Evolutionary conservation across 371 early-diverging fungal genomes (phyloP).

Genomic region (Mortierella polycephala): DNA sequence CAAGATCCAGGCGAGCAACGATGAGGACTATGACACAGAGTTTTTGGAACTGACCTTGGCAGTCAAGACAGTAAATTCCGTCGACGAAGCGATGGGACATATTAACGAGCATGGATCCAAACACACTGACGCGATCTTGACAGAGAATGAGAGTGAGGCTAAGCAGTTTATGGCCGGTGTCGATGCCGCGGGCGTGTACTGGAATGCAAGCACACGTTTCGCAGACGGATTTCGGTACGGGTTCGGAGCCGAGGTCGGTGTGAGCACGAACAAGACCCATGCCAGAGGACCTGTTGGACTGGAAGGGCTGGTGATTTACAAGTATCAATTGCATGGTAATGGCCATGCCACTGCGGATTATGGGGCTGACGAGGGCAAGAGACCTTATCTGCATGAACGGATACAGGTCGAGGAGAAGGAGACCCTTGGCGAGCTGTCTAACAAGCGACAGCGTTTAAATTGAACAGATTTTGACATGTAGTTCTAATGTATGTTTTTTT

Average conservation of each 20-base stretch:
- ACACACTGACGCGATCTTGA: constrained; percentile 95
- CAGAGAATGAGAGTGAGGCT: constrained; percentile 77
- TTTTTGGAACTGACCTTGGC: constrained; percentile 90
- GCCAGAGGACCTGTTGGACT: constrained; percentile 97
- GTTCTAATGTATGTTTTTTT: no score
- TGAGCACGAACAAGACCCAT: constrained; percentile 97
- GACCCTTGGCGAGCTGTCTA: constrained; percentile 16
- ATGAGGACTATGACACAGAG: constrained; percentile 87
- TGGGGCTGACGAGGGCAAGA: constrained; percentile 76
- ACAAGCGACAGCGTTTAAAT: constrained; percentile 22
- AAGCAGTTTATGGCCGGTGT: constrained; percentile 89
- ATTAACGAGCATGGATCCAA: constrained; percentile 94
- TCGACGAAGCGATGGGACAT: constrained; percentile 88
- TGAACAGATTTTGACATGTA: background rate
- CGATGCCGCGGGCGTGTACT: constrained; percentile 97
- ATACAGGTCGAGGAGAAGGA: constrained; percentile 56
- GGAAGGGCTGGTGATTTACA: constrained; percentile 96
- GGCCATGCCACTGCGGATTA: constrained; percentile 89
- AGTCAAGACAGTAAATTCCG: constrained; percentile 78
- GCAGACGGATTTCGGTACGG: constrained; percentile 99
- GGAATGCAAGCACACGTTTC: constrained; percentile 96
- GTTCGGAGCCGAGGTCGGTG: constrained; percentile 97
- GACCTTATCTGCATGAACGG: constrained; percentile 75
- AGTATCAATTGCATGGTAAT: constrained; percentile 90
- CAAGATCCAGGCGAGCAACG: constrained; percentile 39